A percentile compares a stretch with the other conserved stretches of the same genome.
phyloP scores from a whole-genome alignment of 371 early-diverging fungal species.

The Sporodiniella umbellata region DNA sequence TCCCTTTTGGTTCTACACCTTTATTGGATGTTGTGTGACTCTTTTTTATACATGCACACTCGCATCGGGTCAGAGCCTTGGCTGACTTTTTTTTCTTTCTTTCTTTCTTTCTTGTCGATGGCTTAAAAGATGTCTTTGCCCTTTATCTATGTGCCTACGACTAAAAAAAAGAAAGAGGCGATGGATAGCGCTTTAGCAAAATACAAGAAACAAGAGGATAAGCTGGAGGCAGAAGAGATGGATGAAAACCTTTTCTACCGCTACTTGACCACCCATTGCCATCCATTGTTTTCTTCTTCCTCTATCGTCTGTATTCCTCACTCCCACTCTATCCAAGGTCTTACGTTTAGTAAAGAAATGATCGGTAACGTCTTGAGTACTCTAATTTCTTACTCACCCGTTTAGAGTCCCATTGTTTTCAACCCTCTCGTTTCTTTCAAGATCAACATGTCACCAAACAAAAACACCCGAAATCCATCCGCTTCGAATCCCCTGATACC shows the following conservation, averaged over 20 bases:
- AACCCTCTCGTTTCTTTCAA: conserved; percentile 56
- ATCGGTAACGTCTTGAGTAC: conserved; percentile 39
- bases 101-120: too few species aligned
- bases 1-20: too few species aligned
- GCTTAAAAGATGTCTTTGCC: conserved; percentile 28
- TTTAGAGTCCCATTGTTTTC: conserved; percentile 59
- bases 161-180: conserved; percentile 26
- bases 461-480: conserved; percentile 48
- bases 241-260: conserved; percentile 50
- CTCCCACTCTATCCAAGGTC: conserved; percentile 50
- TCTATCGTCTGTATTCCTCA: conserved; percentile 57
- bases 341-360: conserved; percentile 51
- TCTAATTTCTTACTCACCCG: not conserved
- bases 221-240: conserved; percentile 37
- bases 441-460: conserved; percentile 55
- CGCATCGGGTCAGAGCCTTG: too few species aligned
- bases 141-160: conserved; percentile 28
- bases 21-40: too few species aligned
- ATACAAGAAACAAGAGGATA: not conserved
- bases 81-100: too few species aligned
- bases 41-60: too few species aligned
- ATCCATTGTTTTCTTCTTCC: conserved; percentile 43
- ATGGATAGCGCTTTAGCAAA: not conserved
- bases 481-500: conserved; percentile 41
- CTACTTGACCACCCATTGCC: conserved; percentile 38